Evolutionary conservation across 1,284 basidiomycete genomes (phyloP).

Genomic region (Ustilago curta): DNA sequence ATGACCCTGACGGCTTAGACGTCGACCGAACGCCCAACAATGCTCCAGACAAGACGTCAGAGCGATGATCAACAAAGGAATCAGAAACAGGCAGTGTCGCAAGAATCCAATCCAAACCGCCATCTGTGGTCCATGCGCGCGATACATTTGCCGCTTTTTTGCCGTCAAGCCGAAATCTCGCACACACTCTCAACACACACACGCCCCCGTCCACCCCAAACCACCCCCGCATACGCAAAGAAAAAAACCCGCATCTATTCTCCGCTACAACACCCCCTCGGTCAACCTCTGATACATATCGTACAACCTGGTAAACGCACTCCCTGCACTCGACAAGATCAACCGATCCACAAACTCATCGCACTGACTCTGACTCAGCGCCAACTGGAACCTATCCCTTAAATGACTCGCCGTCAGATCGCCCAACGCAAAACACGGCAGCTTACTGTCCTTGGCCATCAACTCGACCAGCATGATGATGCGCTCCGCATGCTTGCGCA

Average conservation of each 20-base stretch:
- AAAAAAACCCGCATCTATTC: background rate
- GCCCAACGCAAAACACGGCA: slow-evolving; percentile 92
- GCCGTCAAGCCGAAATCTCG: too few relatives aligned
- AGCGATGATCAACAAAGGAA: too few relatives aligned
- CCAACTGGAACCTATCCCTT: slow-evolving; percentile 92
- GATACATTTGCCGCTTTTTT: too few relatives aligned
- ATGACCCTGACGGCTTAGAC: too few relatives aligned
- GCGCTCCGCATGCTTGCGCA: slow-evolving; percentile 94
- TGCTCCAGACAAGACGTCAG: too few relatives aligned
- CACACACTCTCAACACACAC: background rate
- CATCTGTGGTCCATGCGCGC: too few relatives aligned
- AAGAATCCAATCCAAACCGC: too few relatives aligned
- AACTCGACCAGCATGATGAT: slow-evolving; percentile 95
- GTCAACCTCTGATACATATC: slow-evolving; percentile 67
- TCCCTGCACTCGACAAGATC: slow-evolving; percentile 61
- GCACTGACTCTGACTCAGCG: slow-evolving; percentile 85
- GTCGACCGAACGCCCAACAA: too few relatives aligned
- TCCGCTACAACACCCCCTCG: slow-evolving; percentile 52
- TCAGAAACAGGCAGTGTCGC: too few relatives aligned
- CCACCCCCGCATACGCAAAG: too few relatives aligned
- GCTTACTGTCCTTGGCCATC: slow-evolving; percentile 94
- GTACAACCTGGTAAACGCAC: slow-evolving; percentile 67
- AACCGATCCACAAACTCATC: slow-evolving; percentile 79
- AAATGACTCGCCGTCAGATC: slow-evolving; percentile 87
- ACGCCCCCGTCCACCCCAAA: background rate